Evolutionary conservation across 2,329 filamentous ascomycete genomes (phyloP).

Genomic region (Aspergillus sp.): DNA sequence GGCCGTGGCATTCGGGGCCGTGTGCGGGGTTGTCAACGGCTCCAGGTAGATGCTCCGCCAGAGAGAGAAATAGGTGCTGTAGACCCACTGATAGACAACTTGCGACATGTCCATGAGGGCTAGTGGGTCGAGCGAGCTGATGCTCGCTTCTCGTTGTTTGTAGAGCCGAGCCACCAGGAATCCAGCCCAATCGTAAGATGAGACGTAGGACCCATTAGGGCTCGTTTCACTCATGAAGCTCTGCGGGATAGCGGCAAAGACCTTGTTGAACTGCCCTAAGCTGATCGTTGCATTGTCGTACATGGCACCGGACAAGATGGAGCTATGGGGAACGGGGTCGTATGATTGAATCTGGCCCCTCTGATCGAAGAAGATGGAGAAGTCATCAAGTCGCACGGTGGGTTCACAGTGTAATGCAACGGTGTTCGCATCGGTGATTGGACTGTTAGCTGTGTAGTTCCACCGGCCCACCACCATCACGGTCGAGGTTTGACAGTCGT

Average conservation of each 20-base stretch:
- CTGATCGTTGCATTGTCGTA: constrained; percentile 33
- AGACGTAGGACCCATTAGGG: constrained; percentile 23
- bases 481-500: constrained; percentile 31
- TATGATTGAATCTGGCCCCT: constrained; percentile 25
- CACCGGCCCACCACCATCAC: constrained; percentile 32
- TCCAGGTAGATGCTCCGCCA: constrained; percentile 32
- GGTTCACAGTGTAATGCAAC: constrained; percentile 34
- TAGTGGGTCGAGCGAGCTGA: constrained; percentile 22
- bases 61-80: constrained; percentile 34
- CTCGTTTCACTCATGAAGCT: constrained; percentile 27
- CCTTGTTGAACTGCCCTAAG: constrained; percentile 35
- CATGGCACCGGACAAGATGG: constrained; percentile 24
- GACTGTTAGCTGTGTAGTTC: constrained; percentile 26
- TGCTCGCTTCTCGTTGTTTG: constrained; percentile 20
- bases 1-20: constrained; percentile 24
- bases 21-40: constrained; percentile 15
- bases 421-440: constrained; percentile 25
- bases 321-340: constrained; percentile 15
- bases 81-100: constrained; percentile 34
- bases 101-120: constrained; percentile 24
- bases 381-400: constrained; percentile 20
- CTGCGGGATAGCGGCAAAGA: constrained; percentile 33
- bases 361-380: constrained; percentile 26
- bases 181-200: constrained; percentile 35
- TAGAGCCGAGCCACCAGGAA: constrained; percentile 34